Evolutionary conservation across 2,329 filamentous ascomycete genomes (phyloP), one percentile per base, ranked within the genome.

Genomic region (Exophiala lecanii-corni): DNA sequence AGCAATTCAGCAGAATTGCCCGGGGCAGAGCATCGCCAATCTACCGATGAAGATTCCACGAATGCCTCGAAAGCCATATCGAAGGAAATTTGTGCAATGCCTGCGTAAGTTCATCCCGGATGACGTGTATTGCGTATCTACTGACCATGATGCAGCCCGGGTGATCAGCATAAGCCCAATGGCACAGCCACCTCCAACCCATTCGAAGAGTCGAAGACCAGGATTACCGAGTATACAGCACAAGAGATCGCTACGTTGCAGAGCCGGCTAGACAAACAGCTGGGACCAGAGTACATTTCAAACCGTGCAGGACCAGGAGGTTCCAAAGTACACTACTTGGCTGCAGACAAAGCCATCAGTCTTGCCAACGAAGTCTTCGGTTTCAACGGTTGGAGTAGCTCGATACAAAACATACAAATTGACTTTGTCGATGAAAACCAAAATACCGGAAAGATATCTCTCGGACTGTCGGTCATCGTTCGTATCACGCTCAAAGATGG

Each of bases 301-400:
- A 79, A 87, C 31, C 78, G 92, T 58, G 74, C 84, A 10, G 92
- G 92, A 2, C 84, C 89, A 9, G 84, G 82, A 7, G 89, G 89
- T 37, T 79, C 83, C 52, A 91, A 86, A 61, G 86, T 98, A 13
- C 88, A 94, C 62, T 98, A 98, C 66, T 75, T 98, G 39, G 81
- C 89, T n/a, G 89, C 89, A 1, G 91, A 97, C 61, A 98, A 98
- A 69, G 89, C 86, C 60, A 98, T 98, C 62, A 85, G 86, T 45
- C 82, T 96, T 39, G 89, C 89, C 41, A 96, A 96, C 59, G 87
- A 96, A 62, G 82, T 96, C 1, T 95, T 96, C 68, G 89, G 89
- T 7, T 96, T 96, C 72, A 95, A 96, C 67, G 89, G 89, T 57
- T 98, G 92, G 92, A 95, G 87, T 7, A 94, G 87, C 43, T 84